Evolutionary conservation across 1,284 basidiomycete species (phyloP).

Genomic region (Trichosporon sp.): DNA sequence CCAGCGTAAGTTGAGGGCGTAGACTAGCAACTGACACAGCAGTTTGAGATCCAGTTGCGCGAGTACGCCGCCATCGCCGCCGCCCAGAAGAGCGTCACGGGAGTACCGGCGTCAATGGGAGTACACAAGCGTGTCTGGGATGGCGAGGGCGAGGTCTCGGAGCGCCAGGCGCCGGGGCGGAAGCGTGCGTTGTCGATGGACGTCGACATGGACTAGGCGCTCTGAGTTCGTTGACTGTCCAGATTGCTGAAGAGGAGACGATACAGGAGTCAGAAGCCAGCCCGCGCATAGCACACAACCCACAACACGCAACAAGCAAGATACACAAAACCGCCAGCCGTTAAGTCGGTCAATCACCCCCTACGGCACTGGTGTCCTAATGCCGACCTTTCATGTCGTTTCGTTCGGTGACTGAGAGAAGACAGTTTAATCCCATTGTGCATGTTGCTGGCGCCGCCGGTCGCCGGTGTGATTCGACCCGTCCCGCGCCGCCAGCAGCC

Average conservation of each 20-base stretch:
- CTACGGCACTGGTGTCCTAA: neutral
- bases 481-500: neutral
- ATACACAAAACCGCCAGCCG: neutral
- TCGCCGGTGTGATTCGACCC: neutral
- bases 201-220: neutral
- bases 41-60: conserved; percentile 82
- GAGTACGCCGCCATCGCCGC: conserved; percentile 80
- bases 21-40: conserved; percentile 28
- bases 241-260: neutral
- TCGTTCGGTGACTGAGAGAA: neutral
- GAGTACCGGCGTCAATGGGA: neutral
- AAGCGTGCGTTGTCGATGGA: conserved; percentile 2
- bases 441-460: neutral
- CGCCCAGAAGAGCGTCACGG: conserved; percentile 33
- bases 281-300: neutral
- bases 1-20: conserved; percentile 53
- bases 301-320: neutral
- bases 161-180: neutral
- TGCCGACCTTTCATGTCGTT: neutral
- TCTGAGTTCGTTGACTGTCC: neutral
- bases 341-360: neutral
- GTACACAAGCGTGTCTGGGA: conserved; percentile 24
- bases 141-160: conserved; percentile 12
- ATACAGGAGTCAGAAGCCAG: neutral
- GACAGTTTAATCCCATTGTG: neutral